These are phyloP conservation scores for Diplotaxis tenuifolia DNA, from an alignment of 345 rosid genomes.

Conservation along the genomic window DNA sequence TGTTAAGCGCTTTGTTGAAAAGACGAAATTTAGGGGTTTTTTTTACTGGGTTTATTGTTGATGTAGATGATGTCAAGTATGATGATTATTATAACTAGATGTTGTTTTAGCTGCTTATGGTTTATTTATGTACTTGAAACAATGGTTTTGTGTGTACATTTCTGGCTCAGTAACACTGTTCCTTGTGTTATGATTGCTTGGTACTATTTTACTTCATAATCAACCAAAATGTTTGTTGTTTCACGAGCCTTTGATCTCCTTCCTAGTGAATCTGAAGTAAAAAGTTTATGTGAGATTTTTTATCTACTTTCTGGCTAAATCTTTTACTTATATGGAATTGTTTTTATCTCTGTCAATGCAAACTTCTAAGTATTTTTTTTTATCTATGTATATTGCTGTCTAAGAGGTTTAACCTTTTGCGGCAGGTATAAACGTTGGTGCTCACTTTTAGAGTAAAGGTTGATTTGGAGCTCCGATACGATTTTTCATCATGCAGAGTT, in stretches of 20 bases:
- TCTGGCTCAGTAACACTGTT: too few relatives aligned
- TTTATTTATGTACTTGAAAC: too few relatives aligned
- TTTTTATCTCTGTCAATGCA: too few relatives aligned
- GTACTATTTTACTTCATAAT: background rate
- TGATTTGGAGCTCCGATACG: background rate
- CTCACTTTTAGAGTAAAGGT: background rate
- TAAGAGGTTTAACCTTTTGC: constrained; percentile 16
- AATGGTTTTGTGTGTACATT: too few relatives aligned
- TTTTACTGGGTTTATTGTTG: background rate
- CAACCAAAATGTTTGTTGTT: too few relatives aligned
- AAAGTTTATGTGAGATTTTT: too few relatives aligned
- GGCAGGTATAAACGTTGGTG: constrained; percentile 16
- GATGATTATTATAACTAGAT: constrained; percentile 7
- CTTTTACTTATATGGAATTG: too few relatives aligned
- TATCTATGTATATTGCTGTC: background rate
- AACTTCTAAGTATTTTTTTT: too few relatives aligned
- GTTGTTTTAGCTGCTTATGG: background rate
- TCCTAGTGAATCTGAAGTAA: too few relatives aligned
- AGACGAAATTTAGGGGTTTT: background rate
- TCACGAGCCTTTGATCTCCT: too few relatives aligned
- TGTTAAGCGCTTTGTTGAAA: background rate
- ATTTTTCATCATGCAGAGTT: constrained; percentile 30
- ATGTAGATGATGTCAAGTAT: too few relatives aligned
- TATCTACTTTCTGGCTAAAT: background rate
- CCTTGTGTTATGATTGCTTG: background rate